A percentile compares a stretch with the other conserved stretches of the same genome.
phyloP scores from a whole-genome alignment of 306 rosid genomes.

The Datisca glomerata region DNA sequence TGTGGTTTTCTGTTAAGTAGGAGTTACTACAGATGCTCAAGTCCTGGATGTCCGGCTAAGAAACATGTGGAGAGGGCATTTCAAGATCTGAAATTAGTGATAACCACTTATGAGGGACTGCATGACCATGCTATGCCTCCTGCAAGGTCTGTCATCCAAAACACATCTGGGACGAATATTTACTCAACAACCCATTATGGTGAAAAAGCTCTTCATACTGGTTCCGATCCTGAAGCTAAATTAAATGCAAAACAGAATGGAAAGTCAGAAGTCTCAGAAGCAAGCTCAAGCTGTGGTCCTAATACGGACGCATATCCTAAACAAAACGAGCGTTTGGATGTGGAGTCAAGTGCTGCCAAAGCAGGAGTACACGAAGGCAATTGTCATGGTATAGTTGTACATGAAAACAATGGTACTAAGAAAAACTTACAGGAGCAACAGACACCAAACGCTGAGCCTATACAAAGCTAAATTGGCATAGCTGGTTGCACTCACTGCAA shows the following conservation, averaged over 20 bases:
- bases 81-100: slow-evolving; percentile 48
- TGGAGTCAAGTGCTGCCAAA: no score
- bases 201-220: slow-evolving; percentile 9
- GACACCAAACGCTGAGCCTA: no score
- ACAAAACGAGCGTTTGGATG: no score
- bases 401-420: no score
- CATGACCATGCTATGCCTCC: slow-evolving; percentile 63
- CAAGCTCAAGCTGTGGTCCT: no score
- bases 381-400: no score
- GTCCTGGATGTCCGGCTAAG: slow-evolving; percentile 78
- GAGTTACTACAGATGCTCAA: slow-evolving; percentile 90
- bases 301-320: no score
- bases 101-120: slow-evolving; percentile 73
- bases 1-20: slow-evolving; percentile 31
- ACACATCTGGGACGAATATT: slow-evolving; percentile 23
- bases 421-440: no score
- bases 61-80: no score
- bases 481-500: no score
- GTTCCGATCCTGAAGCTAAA: slow-evolving; percentile 11
- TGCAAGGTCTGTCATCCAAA: slow-evolving; percentile 34
- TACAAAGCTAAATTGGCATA: no score
- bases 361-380: no score
- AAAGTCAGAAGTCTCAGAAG: slow-evolving; percentile 6
- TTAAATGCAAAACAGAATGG: slow-evolving; percentile 14
- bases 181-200: slow-evolving; percentile 11